Conservation (phyloP, 495 filamentous ascomycete species). For the Pyrenula massariospora region DNA sequence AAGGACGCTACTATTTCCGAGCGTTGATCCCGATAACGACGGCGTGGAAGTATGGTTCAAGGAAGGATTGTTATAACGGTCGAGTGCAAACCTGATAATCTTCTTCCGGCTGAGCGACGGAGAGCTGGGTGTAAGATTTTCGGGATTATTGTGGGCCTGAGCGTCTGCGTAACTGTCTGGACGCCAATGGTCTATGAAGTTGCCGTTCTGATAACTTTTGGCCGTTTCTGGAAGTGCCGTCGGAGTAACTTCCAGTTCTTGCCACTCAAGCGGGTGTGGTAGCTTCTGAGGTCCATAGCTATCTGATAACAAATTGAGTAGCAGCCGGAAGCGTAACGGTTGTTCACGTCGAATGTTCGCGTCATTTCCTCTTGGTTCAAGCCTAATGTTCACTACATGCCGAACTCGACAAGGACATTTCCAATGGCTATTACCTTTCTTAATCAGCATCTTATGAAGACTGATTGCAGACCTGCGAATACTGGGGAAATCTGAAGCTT, state of each 20-base stretch:
- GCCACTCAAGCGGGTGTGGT: constrained; percentile 3
- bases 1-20: neutral
- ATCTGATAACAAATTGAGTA: neutral
- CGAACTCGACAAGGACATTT: constrained; percentile 12
- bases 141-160: no score
- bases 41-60: no score
- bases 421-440: constrained; percentile 7
- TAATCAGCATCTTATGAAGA: constrained; percentile 8
- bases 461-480: constrained; percentile 9
- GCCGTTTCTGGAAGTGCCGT: neutral
- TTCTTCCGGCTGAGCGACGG: no score
- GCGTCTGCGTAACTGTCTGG: no score
- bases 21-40: no score
- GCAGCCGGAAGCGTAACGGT: neutral
- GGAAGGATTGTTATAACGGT: no score
- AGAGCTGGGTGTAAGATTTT: no score
- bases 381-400: constrained; percentile 11
- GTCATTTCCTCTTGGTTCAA: constrained; percentile 4
- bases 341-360: neutral
- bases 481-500: neutral
- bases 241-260: constrained; percentile 7
- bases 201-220: neutral
- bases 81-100: no score
- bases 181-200: no score
- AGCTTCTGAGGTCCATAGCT: neutral